These are phyloP conservation scores for Oxyria digyna DNA, from an alignment of 148 eudicot species.

Conservation along the genomic window DNA sequence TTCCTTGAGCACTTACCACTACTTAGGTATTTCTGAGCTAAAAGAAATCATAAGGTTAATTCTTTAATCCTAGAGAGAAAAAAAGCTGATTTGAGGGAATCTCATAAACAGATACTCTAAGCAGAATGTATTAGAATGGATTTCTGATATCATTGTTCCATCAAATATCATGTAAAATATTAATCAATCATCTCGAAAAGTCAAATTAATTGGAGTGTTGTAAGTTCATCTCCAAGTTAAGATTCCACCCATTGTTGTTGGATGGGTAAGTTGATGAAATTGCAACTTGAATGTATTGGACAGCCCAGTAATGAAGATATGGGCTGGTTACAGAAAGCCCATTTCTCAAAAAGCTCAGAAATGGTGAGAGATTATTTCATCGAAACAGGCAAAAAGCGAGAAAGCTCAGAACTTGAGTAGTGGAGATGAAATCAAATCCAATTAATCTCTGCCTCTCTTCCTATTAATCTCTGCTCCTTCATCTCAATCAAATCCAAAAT, in stretches of 20 bases:
- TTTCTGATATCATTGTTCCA: conserved; percentile 3
- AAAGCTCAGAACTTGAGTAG: too few relatives aligned
- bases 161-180: neutral
- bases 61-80: neutral
- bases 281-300: neutral
- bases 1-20: neutral
- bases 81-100: neutral
- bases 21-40: neutral
- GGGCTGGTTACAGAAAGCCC: too few relatives aligned
- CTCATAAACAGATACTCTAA: neutral
- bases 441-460: too few relatives aligned
- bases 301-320: neutral
- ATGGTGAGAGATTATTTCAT: too few relatives aligned
- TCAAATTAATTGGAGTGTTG: neutral
- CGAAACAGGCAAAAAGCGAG: too few relatives aligned
- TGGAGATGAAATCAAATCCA: too few relatives aligned
- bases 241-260: neutral
- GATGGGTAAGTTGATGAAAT: neutral
- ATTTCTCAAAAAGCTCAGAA: too few relatives aligned
- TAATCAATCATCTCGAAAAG: neutral
- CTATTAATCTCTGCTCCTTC: too few relatives aligned
- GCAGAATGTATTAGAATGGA: neutral
- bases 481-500: too few relatives aligned
- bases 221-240: neutral
- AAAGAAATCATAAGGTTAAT: neutral